Percentiles rank a stretch among this genome's conserved stretches.
Conservation (phyloP, 176 grass and related monocot species). For the Musa troglodytarum region DNA sequence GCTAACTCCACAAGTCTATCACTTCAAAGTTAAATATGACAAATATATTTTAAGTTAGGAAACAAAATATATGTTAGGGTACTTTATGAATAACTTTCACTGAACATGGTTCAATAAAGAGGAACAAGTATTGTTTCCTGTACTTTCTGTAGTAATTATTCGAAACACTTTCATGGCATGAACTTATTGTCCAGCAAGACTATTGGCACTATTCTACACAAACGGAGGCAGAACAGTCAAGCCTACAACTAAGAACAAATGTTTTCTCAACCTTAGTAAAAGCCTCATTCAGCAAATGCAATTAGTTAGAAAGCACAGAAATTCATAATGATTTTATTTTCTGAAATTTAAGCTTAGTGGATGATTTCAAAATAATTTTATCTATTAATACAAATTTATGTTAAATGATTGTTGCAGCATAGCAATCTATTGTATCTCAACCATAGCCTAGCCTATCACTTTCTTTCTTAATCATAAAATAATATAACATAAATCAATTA, state of each 20-base stretch:
- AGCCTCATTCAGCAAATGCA: neutral
- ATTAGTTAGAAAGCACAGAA: neutral
- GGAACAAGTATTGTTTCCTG: neutral
- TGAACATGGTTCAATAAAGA: neutral
- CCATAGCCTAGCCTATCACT: neutral
- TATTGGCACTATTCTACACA: too few species aligned
- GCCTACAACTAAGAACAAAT: neutral
- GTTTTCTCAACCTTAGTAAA: neutral
- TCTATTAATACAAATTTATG: neutral
- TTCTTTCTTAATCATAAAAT: neutral
- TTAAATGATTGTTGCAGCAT: neutral
- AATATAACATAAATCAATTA: too few species aligned
- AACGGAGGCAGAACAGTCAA: neutral
- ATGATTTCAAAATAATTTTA: neutral
- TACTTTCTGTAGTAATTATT: neutral
- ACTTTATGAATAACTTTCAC: neutral
- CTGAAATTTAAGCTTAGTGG: neutral
- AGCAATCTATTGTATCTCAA: neutral
- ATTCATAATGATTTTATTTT: neutral
- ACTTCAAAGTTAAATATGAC: neutral
- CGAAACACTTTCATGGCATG: too few species aligned
- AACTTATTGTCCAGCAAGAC: too few species aligned
- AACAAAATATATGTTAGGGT: neutral
- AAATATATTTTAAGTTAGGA: neutral
- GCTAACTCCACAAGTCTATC: neutral